A percentile compares a stretch with the other conserved stretches of the same genome.
phyloP scores from a whole-genome alignment of 208 protist genomes.

The Novymonas esmeraldas region DNA sequence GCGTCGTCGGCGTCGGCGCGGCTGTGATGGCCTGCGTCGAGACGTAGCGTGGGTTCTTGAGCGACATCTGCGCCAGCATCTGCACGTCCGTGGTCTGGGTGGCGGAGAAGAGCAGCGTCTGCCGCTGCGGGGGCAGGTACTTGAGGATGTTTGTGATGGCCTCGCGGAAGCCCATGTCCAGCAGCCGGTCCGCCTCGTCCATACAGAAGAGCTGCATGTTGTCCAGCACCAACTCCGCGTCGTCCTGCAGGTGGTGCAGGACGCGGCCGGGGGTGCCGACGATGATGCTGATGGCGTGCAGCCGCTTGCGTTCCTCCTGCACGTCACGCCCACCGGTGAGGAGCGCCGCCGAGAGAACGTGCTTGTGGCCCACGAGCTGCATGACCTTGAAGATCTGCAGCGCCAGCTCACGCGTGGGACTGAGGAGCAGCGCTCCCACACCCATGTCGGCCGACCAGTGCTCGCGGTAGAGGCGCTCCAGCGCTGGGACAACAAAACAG shows the following conservation, averaged over 20 bases:
- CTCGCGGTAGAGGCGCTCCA: slow-evolving; percentile 93
- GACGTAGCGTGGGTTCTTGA: slow-evolving; percentile 96
- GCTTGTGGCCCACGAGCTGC: slow-evolving; percentile 91
- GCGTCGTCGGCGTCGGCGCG: slow-evolving; percentile 83
- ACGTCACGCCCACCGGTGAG: slow-evolving; percentile 99
- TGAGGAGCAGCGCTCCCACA: slow-evolving; percentile 97
- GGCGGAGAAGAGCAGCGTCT: slow-evolving; percentile 99
- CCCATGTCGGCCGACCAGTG: slow-evolving; percentile 93
- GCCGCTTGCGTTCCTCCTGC: slow-evolving; percentile 91
- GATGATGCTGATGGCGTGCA: slow-evolving; percentile 97
- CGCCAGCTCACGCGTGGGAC: slow-evolving; percentile 98
- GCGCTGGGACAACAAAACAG: slow-evolving; percentile 97
- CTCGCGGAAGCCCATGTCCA: slow-evolving; percentile 98
- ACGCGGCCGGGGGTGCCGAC: slow-evolving; percentile 98
- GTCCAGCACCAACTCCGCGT: slow-evolving; percentile 83
- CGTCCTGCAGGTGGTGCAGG: slow-evolving; percentile 99
- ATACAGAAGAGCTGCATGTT: slow-evolving; percentile 98
- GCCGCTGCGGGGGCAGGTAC: slow-evolving; percentile 87
- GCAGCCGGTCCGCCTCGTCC: slow-evolving; percentile 98
- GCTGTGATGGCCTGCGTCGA: slow-evolving; percentile 89
- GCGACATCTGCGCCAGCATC: slow-evolving; percentile 91
- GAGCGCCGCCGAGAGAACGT: slow-evolving; percentile 95
- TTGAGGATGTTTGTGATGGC: slow-evolving; percentile 94
- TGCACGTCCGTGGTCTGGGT: slow-evolving; percentile 98
- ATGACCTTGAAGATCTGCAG: slow-evolving; percentile 99